A percentile compares a stretch with the other conserved stretches of the same genome.
Evolutionary conservation across 768 basidiomycete genomes (phyloP).

Genomic region (Sporobolomyces phaffii): DNA sequence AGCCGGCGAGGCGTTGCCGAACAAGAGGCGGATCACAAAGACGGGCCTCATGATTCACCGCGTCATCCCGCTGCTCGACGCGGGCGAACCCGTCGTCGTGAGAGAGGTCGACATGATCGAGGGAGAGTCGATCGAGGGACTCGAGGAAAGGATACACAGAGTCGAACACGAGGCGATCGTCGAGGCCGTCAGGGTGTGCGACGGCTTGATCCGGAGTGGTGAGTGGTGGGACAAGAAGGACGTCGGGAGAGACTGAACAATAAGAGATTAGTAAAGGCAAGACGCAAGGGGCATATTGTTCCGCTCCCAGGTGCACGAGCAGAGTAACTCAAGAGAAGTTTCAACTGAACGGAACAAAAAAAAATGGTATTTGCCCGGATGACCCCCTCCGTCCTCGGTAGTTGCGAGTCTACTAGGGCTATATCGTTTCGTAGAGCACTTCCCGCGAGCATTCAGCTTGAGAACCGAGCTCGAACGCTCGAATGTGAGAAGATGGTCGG

Average conservation of each 20-base stretch:
- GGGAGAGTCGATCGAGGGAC: conserved; percentile 65
- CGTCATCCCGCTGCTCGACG: conserved; percentile 87
- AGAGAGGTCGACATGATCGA: conserved; percentile 65
- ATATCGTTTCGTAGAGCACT: too few relatives aligned
- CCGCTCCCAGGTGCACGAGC: too few relatives aligned
- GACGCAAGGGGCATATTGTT: too few relatives aligned
- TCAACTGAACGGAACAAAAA: too few relatives aligned
- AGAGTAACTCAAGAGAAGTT: too few relatives aligned
- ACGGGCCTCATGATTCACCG: conserved; percentile 90
- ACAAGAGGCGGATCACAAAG: conserved; percentile 59
- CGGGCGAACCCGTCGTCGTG: conserved; percentile 79
- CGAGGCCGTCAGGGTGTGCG: conserved; percentile 65
- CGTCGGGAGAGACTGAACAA: not conserved
- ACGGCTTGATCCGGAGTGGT: conserved; percentile 48
- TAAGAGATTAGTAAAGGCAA: not conserved
- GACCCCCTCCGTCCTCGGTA: too few relatives aligned
- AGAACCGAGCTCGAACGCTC: too few relatives aligned
- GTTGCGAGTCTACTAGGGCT: too few relatives aligned
- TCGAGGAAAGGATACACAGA: conserved; percentile 70
- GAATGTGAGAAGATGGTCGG: too few relatives aligned
- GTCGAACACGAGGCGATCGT: conserved; percentile 90
- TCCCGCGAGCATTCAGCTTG: too few relatives aligned
- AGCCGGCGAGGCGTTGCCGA: not conserved
- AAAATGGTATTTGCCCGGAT: too few relatives aligned
- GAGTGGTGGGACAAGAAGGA: conserved; percentile 21